Conservation (phyloP, 169 alveolate species). For the Amoebophrya sp. region DNA sequence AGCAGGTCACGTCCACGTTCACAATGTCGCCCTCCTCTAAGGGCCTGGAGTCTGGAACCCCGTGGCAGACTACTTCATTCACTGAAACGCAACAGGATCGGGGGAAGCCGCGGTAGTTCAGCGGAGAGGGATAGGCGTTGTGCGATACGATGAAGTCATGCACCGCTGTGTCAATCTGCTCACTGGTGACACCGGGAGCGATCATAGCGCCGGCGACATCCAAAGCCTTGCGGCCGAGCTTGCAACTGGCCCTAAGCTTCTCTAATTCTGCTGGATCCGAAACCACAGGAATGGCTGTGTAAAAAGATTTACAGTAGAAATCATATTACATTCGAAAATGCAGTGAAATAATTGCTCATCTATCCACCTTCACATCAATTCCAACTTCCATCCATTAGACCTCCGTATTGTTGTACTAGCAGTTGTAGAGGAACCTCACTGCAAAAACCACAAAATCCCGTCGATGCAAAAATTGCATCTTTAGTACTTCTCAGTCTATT, state of each 20-base stretch:
- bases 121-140: conserved; percentile 96
- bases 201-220: conserved; percentile 87
- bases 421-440: no score
- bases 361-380: no score
- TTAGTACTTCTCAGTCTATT: no score
- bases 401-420: not conserved
- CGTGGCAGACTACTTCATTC: conserved; percentile 98
- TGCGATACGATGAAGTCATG: conserved; percentile 83
- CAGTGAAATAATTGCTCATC: no score
- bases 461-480: no score
- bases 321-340: no score
- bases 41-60: conserved; percentile 92
- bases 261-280: not conserved
- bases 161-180: conserved; percentile 86
- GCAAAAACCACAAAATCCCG: no score
- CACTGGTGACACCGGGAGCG: conserved; percentile 91
- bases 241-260: conserved; percentile 73
- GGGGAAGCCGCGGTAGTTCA: conserved; percentile 91
- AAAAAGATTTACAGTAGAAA: not conserved
- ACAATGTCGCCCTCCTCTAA: conserved; percentile 77
- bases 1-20: conserved; percentile 90
- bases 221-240: conserved; percentile 83
- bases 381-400: no score
- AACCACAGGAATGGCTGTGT: not conserved
- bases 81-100: conserved; percentile 89